Conservation (phyloP, 1,284 basidiomycete species). For the Puccinia polysora region DNA sequence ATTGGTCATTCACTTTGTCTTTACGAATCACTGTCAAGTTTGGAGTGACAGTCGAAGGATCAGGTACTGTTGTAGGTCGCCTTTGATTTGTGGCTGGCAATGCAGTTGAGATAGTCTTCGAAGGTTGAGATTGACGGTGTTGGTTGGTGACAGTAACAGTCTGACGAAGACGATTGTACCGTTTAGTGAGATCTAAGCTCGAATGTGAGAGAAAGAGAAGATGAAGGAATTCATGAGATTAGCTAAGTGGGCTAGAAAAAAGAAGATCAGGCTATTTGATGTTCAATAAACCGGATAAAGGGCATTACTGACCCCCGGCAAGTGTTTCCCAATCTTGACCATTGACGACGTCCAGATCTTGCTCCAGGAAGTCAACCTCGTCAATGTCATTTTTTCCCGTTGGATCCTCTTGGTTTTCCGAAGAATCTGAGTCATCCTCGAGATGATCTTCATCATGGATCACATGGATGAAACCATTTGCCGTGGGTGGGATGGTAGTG, state of each 20-base stretch:
- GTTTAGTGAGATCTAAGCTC: slow-evolving; percentile 82
- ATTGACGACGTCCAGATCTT: slow-evolving; percentile 47
- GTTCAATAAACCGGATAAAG: background rate
- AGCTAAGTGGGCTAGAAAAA: too few species aligned
- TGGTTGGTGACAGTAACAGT: slow-evolving; percentile 18
- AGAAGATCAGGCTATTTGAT: too few species aligned
- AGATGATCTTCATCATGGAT: too few species aligned
- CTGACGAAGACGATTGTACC: slow-evolving; percentile 68
- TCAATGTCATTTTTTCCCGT: slow-evolving; percentile 58
- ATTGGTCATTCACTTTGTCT: slow-evolving; percentile 45
- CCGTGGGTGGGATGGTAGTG: background rate
- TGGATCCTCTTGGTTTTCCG: slow-evolving; percentile 53
- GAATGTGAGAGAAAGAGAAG: slow-evolving; percentile 24
- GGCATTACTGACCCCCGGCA: slow-evolving; percentile 61
- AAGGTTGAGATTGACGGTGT: slow-evolving; percentile 14
- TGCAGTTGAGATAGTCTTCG: background rate
- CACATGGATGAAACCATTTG: slow-evolving; percentile 1
- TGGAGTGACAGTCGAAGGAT: slow-evolving; percentile 42
- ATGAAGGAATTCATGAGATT: slow-evolving; percentile 3
- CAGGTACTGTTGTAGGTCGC: slow-evolving; percentile 41
- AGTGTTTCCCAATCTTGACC: slow-evolving; percentile 90
- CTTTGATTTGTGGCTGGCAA: slow-evolving; percentile 40
- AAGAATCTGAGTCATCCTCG: slow-evolving; percentile 46
- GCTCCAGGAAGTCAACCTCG: slow-evolving; percentile 54
- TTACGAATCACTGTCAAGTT: slow-evolving; percentile 41